Evolutionary conservation across 805 yeast species (phyloP).

Genomic region (Phaffomyces thermotolerans): DNA sequence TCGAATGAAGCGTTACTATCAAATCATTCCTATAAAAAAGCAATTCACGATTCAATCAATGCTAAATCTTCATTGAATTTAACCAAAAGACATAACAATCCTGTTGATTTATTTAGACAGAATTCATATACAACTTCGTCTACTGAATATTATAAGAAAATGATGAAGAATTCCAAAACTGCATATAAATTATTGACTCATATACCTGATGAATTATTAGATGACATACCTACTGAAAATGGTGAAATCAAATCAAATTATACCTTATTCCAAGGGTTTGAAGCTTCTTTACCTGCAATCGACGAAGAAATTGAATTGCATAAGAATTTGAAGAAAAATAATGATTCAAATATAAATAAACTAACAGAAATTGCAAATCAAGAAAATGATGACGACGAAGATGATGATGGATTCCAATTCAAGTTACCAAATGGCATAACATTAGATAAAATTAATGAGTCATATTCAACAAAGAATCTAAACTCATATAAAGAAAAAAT

Average conservation of each 20-base stretch:
- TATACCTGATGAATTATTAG: conserved; percentile 55
- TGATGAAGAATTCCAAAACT: conserved; percentile 28
- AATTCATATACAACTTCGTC: conserved; percentile 26
- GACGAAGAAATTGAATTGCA: conserved; percentile 33
- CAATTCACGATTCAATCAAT: conserved; percentile 38
- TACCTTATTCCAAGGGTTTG: conserved; percentile 65
- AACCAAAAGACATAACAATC: conserved; percentile 24
- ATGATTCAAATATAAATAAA: conserved; percentile 14
- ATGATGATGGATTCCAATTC: conserved; percentile 17
- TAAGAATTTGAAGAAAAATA: conserved; percentile 17
- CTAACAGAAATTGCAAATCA: conserved; percentile 15
- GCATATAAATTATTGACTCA: conserved; percentile 42
- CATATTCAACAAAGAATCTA: conserved; percentile 36
- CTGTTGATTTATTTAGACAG: conserved; percentile 20
- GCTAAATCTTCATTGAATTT: conserved; percentile 27
- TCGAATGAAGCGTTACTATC: conserved; percentile 30
- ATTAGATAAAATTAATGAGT: conserved; percentile 32
- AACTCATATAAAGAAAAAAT: conserved; percentile 32
- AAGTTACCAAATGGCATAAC: conserved; percentile 35
- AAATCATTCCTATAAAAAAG: conserved; percentile 34
- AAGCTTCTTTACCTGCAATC: conserved; percentile 48
- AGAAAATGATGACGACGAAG: conserved; percentile 17
- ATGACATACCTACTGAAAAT: conserved; percentile 38
- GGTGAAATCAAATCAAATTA: conserved; percentile 29
- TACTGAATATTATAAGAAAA: conserved; percentile 32